Evolutionary conservation across 805 yeast species (phyloP).

Genomic region (Metschnikowia similis): DNA sequence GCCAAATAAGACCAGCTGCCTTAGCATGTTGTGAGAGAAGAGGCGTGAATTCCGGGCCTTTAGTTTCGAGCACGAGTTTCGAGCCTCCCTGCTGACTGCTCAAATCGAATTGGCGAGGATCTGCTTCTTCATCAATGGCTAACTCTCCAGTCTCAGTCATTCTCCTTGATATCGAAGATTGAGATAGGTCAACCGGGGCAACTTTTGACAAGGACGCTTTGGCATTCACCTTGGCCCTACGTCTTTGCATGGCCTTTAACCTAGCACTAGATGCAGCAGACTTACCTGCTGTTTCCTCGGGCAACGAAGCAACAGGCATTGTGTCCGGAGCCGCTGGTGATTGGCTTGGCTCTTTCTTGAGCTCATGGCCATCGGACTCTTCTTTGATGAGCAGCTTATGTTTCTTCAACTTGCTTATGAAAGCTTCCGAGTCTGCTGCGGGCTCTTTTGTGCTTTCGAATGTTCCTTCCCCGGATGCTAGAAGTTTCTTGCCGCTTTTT

Average conservation of each 20-base stretch:
- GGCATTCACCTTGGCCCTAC: constrained; percentile 75
- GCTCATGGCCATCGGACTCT: constrained; percentile 5
- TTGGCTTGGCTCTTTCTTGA: not conserved
- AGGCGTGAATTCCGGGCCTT: constrained; percentile 59
- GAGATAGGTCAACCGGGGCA: constrained; percentile 62
- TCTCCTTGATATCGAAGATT: constrained; percentile 60
- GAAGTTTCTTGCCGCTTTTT: constrained; percentile 48
- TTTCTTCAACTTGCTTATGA: constrained; percentile 46
- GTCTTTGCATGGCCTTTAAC: constrained; percentile 88
- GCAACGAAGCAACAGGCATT: not conserved
- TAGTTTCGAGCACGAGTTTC: constrained; percentile 80
- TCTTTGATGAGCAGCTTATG: constrained; percentile 42
- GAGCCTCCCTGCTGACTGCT: constrained; percentile 78
- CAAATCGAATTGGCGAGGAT: constrained; percentile 47
- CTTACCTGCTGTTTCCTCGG: constrained; percentile 21
- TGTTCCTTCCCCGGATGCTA: constrained; percentile 59
- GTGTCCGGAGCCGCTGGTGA: not conserved
- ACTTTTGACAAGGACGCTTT: constrained; percentile 43
- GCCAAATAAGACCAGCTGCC: constrained; percentile 81
- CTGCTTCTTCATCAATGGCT: constrained; percentile 8
- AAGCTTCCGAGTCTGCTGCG: constrained; percentile 37
- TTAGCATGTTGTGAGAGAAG: constrained; percentile 66
- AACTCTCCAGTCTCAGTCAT: constrained; percentile 41
- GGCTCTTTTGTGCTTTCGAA: constrained; percentile 27
- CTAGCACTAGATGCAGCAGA: constrained; percentile 56